phyloP scores from a whole-genome alignment of 345 rosid species.

The Gynandropsis gynandra region DNA sequence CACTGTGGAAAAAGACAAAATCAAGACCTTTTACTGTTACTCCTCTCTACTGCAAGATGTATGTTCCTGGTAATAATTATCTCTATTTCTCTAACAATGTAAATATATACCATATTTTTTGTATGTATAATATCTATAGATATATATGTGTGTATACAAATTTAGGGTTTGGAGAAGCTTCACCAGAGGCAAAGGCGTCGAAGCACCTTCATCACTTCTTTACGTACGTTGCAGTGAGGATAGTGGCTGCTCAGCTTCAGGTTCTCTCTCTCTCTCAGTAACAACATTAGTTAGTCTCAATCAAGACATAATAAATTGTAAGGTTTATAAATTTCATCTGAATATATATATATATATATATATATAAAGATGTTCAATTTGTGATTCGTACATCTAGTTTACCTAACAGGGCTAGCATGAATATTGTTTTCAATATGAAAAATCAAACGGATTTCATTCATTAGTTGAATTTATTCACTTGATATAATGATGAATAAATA shows the following conservation, averaged over 20 bases:
- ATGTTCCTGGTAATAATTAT: constrained; percentile 32
- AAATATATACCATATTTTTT: too few species aligned
- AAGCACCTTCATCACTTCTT: constrained; percentile 72
- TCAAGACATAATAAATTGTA: background rate
- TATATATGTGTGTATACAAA: background rate
- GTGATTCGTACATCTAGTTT: too few species aligned
- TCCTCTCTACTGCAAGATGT: constrained; percentile 28
- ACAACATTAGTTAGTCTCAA: too few species aligned
- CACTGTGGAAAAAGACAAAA: background rate
- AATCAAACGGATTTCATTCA: too few species aligned
- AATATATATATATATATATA: too few species aligned
- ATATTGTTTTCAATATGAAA: too few species aligned
- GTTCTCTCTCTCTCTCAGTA: constrained; percentile 20
- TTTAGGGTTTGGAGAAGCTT: constrained; percentile 75
- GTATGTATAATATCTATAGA: background rate
- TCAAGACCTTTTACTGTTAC: constrained; percentile 14
- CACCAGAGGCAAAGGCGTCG: constrained; percentile 83
- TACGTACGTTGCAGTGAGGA: constrained; percentile 64
- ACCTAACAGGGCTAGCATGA: too few species aligned
- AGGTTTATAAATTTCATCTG: too few species aligned
- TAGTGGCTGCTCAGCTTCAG: constrained; percentile 76
- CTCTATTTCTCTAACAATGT: too few species aligned
- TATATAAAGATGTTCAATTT: too few species aligned
- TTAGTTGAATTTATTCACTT: too few species aligned
- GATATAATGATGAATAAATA: too few species aligned